Evolutionary conservation across 768 basidiomycete genomes (phyloP).

Genomic region (Cystofilobasidium capitatum): DNA sequence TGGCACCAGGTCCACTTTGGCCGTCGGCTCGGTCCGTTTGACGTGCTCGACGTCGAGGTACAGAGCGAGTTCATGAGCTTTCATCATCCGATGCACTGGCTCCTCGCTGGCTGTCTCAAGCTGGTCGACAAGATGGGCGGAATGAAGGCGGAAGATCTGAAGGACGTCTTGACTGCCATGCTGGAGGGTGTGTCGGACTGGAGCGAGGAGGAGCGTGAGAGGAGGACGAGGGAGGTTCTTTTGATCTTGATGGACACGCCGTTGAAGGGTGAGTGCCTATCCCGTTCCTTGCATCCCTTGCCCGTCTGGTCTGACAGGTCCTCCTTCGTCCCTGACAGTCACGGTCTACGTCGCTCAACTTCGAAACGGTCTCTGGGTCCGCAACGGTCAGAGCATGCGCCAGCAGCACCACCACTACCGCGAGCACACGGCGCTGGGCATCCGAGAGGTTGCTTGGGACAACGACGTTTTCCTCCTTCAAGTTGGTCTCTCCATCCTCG

Average conservation of each 20-base stretch:
- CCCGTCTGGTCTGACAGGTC: slow-evolving; percentile 26
- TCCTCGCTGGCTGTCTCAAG: slow-evolving; percentile 78
- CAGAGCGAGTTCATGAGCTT: slow-evolving; percentile 59
- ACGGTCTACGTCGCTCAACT: slow-evolving; percentile 89
- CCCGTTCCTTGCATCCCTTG: background rate
- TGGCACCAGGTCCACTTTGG: slow-evolving; percentile 65
- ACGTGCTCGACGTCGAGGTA: slow-evolving; percentile 64
- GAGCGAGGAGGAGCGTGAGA: slow-evolving; percentile 48
- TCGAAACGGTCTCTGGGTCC: slow-evolving; percentile 89
- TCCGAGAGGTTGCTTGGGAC: slow-evolving; percentile 92
- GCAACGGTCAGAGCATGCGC: slow-evolving; percentile 90
- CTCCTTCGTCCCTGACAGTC: slow-evolving; percentile 44
- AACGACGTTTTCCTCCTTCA: slow-evolving; percentile 89
- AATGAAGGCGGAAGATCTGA: background rate
- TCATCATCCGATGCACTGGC: slow-evolving; percentile 85
- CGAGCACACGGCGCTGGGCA: slow-evolving; percentile 59
- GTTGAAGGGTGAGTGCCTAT: slow-evolving; percentile 56
- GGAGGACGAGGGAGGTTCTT: slow-evolving; percentile 57
- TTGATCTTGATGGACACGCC: slow-evolving; percentile 79
- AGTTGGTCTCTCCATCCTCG: slow-evolving; percentile 62
- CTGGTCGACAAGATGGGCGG: slow-evolving; percentile 43
- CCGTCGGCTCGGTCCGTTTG: slow-evolving; percentile 46
- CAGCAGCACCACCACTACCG: slow-evolving; percentile 92
- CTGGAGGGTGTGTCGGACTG: background rate
- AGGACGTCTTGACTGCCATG: background rate